Conservation (phyloP, 352 stramenopile species). For the Pythium angustatum region DNA sequence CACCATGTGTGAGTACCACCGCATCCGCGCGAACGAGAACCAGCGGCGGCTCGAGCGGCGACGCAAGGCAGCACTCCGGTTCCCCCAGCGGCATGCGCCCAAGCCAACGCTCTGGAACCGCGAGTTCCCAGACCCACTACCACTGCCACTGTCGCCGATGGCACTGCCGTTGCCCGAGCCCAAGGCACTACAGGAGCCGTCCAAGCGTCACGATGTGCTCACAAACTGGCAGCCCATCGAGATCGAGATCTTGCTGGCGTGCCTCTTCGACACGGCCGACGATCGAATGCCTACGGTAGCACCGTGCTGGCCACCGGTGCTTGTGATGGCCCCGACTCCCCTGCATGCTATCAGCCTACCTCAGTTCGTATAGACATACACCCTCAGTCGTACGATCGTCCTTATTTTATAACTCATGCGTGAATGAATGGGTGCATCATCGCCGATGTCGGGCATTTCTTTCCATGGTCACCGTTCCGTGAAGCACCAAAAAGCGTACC, state of each 20-base stretch:
- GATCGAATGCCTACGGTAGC: neutral
- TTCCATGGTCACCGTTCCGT: too few species aligned
- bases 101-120: conserved; percentile 31
- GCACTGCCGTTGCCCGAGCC: conserved; percentile 2
- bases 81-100: conserved; percentile 11
- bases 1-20: conserved; percentile 86
- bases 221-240: conserved; percentile 29
- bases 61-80: conserved; percentile 41
- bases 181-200: conserved; percentile 3
- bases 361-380: too few species aligned
- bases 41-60: conserved; percentile 80
- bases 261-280: conserved; percentile 28
- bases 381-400: too few species aligned
- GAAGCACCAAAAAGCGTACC: too few species aligned
- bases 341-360: too few species aligned
- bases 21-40: conserved; percentile 81
- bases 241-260: conserved; percentile 32
- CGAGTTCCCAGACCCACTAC: conserved; percentile 23
- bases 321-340: too few species aligned
- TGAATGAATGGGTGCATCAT: too few species aligned
- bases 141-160: conserved; percentile 7
- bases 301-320: neutral
- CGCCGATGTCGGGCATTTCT: too few species aligned
- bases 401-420: too few species aligned
- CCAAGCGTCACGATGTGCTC: conserved; percentile 10